Evolutionary conservation across 2,329 filamentous ascomycete species (phyloP).

Genomic region (Fusarium drepaniforme): DNA sequence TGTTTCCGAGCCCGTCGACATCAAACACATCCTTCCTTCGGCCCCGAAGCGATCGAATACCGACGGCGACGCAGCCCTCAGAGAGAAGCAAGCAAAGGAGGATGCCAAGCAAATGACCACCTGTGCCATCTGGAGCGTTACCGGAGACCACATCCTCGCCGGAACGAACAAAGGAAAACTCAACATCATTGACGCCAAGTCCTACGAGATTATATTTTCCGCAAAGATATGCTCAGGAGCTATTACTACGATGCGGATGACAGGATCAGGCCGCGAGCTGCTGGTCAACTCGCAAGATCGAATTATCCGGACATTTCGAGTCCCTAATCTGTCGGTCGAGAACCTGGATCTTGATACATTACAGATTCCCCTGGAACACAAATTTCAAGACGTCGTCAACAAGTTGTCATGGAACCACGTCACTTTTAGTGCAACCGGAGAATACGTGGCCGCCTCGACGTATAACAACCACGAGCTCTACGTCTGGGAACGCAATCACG

Average conservation of each 20-base stretch:
- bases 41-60: slow-evolving; percentile 80
- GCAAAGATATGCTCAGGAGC: slow-evolving; percentile 89
- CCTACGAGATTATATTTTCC: slow-evolving; percentile 87
- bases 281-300: slow-evolving; percentile 95
- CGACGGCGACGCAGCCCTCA: slow-evolving; percentile 76
- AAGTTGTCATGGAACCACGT: slow-evolving; percentile 96
- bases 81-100: slow-evolving; percentile 89
- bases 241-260: slow-evolving; percentile 88
- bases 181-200: slow-evolving; percentile 90
- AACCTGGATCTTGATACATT: slow-evolving; percentile 87
- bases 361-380: slow-evolving; percentile 93
- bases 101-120: slow-evolving; percentile 97
- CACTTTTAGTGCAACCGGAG: slow-evolving; percentile 91
- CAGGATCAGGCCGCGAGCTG: slow-evolving; percentile 83
- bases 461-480: slow-evolving; percentile 99
- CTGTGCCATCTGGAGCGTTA: slow-evolving; percentile 87
- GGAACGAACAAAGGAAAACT: slow-evolving; percentile 97
- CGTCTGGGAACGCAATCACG: slow-evolving; percentile 95
- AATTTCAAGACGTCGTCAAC: slow-evolving; percentile 98
- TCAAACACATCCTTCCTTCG: slow-evolving; percentile 84
- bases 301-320: slow-evolving; percentile 91
- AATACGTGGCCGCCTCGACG: slow-evolving; percentile 96
- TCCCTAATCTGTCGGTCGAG: slow-evolving; percentile 79
- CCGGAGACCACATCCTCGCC: slow-evolving; percentile 89
- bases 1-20: slow-evolving; percentile 74